Evolutionary conservation across 306 rosid genomes (phyloP).

Genomic region (Senna tora): DNA sequence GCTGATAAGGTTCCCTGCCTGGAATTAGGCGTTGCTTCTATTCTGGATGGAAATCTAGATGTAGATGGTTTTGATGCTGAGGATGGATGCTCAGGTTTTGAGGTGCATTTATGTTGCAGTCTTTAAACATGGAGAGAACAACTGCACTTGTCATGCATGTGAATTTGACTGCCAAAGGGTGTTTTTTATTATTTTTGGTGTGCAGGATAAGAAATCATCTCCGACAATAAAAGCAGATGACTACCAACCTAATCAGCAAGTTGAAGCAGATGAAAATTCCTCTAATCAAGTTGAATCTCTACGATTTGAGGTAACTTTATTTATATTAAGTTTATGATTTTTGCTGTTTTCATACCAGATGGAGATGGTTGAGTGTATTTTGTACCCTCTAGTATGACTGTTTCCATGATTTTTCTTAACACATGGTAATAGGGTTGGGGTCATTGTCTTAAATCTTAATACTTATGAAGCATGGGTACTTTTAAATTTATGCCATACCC

Average conservation of each 20-base stretch:
- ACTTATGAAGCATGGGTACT: too few species aligned
- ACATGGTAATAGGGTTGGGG: background rate
- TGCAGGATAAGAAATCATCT: constrained; percentile 50
- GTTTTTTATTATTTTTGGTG: constrained; percentile 35
- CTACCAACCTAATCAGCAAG: constrained; percentile 41
- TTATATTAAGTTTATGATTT: background rate
- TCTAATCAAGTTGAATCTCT: constrained; percentile 54
- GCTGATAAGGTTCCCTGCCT: constrained; percentile 41
- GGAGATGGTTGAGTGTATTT: constrained; percentile 34
- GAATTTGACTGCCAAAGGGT: constrained; percentile 16
- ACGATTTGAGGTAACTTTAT: constrained; percentile 76
- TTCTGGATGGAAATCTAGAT: constrained; percentile 46
- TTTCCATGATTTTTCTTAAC: background rate
- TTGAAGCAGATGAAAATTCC: constrained; percentile 46
- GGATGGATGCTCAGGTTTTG: background rate
- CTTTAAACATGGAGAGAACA: constrained; percentile 22
- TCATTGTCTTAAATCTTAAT: background rate
- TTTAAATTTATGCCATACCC: too few species aligned
- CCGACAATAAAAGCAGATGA: constrained; percentile 44
- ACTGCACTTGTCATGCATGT: constrained; percentile 33
- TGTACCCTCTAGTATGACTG: constrained; percentile 2
- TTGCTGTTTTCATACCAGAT: constrained; percentile 7
- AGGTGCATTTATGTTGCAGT: constrained; percentile 41
- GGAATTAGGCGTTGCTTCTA: constrained; percentile 38
- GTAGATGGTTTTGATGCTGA: constrained; percentile 32